Base-by-base conservation (phyloP, 2,329 filamentous ascomycete genomes). In the Plenodomus tracheiphilus region DNA sequence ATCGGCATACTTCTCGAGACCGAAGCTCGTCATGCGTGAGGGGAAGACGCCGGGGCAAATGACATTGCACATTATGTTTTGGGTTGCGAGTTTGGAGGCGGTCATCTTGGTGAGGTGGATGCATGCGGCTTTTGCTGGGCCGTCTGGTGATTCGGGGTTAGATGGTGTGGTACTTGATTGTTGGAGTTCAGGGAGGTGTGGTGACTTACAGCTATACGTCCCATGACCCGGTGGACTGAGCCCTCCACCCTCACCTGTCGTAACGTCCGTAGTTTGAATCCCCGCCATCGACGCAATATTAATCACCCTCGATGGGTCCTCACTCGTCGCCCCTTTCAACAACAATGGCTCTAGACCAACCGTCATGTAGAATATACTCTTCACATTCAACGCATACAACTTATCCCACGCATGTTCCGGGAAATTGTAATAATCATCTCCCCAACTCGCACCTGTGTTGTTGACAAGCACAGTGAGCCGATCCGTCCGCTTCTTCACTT, bases 401-500 rank as follows among this genome's bases (percentile, higher is more conserved):
- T 82, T 80, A 54, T 82, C 81, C 79, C 81, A 84, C 35, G 78
- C 81, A 39, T 75, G 72, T 53, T 82, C 80, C 0, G 80, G 80
- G 58, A 82, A 84, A 63, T 83, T 75, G 51, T 82, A 79, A 62
- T 83, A 83, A 21, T 80, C 77, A 20, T 77, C 81, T 9, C 80
- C 81, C 74, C 79, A 81, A 43, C 78, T 79, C 8, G 76, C 79
- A 15, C 79, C 79, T 8, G 78, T 78, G 57, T 81, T 81, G 61
- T 81, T 81, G 43, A 81, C 71, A 17, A 81, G 66, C 19, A 81
- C 75, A 56, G 65, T 80, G 68, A 81, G 46, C 11, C 68, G 58
- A 32, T 72, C 70, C 2, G 65, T 66, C 9, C 73, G 70, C 62
- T 77, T 77, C 51, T 73, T 72, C 25, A 81, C 64, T 53, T 80